Evolutionary conservation across 345 rosid species (phyloP).

Genomic region (Hibiscus syriacus): DNA sequence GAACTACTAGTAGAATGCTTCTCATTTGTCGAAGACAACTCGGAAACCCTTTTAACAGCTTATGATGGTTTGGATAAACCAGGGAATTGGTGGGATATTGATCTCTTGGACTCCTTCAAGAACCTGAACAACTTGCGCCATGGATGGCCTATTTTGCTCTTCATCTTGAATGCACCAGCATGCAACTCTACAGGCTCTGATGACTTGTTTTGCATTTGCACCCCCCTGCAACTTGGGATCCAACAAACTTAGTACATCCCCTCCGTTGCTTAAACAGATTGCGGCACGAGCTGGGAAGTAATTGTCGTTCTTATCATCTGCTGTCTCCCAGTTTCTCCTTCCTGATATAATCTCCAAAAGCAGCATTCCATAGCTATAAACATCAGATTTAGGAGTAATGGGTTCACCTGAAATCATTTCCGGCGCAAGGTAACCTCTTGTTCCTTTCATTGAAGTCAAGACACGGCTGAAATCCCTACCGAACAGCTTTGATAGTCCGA

Average conservation of each 20-base stretch:
- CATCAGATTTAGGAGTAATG: constrained; percentile 11
- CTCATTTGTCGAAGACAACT: background rate
- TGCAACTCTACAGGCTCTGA: constrained; percentile 11
- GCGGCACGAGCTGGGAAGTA: constrained; percentile 1
- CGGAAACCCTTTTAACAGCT: background rate
- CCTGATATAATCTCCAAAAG: constrained; percentile 11
- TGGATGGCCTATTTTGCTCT: constrained; percentile 6
- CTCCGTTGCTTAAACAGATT: background rate
- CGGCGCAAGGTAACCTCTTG: constrained; percentile 10
- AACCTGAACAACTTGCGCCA: constrained; percentile 3
- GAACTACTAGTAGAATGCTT: background rate
- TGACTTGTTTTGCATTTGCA: constrained; percentile 1
- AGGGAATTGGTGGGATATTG: constrained; percentile 2
- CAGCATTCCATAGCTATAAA: constrained; percentile 9
- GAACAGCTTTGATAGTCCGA: constrained; percentile 48
- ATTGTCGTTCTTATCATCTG: background rate
- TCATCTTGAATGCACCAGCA: constrained; percentile 11
- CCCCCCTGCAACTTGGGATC: constrained; percentile 1
- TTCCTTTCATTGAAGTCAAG: constrained; percentile 6
- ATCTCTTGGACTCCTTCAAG: constrained; percentile 5
- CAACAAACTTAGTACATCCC: background rate
- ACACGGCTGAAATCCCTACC: constrained; percentile 12
- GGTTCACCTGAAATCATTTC: constrained; percentile 13
- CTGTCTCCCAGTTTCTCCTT: background rate
- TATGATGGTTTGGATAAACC: constrained; percentile 5